A percentile compares a stretch with the other conserved stretches of the same genome.
Evolutionary conservation across 2,329 filamentous ascomycete species (phyloP).

Genomic region (Trichoderma semiorbis): DNA sequence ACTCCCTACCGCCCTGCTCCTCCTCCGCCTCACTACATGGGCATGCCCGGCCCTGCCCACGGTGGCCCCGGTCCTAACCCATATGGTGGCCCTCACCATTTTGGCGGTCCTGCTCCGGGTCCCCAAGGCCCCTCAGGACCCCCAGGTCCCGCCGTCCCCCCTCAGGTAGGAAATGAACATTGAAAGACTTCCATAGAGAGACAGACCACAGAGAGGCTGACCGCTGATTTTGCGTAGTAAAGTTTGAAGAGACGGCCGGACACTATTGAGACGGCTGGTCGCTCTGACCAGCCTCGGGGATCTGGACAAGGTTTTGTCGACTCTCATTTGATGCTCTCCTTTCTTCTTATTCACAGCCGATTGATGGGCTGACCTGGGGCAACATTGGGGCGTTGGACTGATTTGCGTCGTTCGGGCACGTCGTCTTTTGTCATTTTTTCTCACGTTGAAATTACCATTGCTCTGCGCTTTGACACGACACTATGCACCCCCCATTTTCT

Average conservation of each 20-base stretch:
- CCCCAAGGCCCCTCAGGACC: slow-evolving; percentile 38
- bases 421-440: slow-evolving; percentile 24
- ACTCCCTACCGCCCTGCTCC: slow-evolving; percentile 96
- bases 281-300: slow-evolving; percentile 6
- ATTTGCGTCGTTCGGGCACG: slow-evolving; percentile 24
- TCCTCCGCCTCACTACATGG: slow-evolving; percentile 54
- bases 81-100: slow-evolving; percentile 38
- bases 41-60: slow-evolving; percentile 44
- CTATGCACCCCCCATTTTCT: slow-evolving; percentile 30
- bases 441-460: slow-evolving; percentile 29
- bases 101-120: slow-evolving; percentile 36
- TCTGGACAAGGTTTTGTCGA: slow-evolving; percentile 22
- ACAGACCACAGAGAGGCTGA: slow-evolving; percentile 4
- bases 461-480: slow-evolving; percentile 31
- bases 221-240: slow-evolving; percentile 18
- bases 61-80: slow-evolving; percentile 38
- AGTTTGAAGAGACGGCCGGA: slow-evolving; percentile 14
- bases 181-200: neutral
- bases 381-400: slow-evolving; percentile 30
- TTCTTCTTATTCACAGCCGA: slow-evolving; percentile 25
- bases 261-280: slow-evolving; percentile 13
- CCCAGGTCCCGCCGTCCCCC: slow-evolving; percentile 35
- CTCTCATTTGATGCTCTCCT: slow-evolving; percentile 25
- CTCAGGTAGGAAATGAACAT: slow-evolving; percentile 34
- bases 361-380: slow-evolving; percentile 24